These are phyloP conservation scores for Hsuehochloa calcarea DNA, from an alignment of 176 grass and related monocot genomes.

Conservation along the genomic window DNA sequence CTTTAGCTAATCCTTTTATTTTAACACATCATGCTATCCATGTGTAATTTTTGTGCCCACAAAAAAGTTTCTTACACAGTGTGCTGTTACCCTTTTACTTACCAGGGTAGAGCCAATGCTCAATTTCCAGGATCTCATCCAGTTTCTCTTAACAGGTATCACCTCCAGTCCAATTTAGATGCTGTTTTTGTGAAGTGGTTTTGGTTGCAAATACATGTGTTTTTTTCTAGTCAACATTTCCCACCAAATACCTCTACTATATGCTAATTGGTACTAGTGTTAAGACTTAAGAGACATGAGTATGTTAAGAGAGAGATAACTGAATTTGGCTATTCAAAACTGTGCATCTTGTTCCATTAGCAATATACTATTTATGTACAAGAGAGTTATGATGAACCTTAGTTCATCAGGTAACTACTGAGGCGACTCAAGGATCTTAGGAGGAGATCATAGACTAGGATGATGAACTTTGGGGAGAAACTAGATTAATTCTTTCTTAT, in stretches of 20 bases:
- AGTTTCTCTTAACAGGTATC: conserved; percentile 33
- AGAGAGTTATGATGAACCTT: too few species aligned
- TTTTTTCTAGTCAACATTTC: not conserved
- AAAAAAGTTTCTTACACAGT: not conserved
- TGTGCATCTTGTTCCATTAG: too few species aligned
- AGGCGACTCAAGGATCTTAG: too few species aligned
- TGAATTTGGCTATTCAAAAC: too few species aligned
- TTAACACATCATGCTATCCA: not conserved
- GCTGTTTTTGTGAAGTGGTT: not conserved
- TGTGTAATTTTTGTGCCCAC: not conserved
- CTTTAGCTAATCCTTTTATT: not conserved
- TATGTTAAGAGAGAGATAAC: too few species aligned
- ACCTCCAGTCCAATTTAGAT: not conserved
- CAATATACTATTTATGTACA: too few species aligned
- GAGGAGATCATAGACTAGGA: too few species aligned
- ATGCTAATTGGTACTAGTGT: conserved; percentile 2
- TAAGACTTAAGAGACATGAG: not conserved
- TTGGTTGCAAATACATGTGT: not conserved
- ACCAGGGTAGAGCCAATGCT: conserved; percentile 33
- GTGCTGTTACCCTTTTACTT: conserved; percentile 5
- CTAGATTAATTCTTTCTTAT: too few species aligned
- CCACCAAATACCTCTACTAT: not conserved
- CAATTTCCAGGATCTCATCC: conserved; percentile 38
- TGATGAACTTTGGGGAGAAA: too few species aligned
- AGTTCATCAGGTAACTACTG: too few species aligned